These are phyloP conservation scores for Talaromyces rugulosus DNA, from an alignment of 2,329 filamentous ascomycete genomes.

Conservation along the genomic window DNA sequence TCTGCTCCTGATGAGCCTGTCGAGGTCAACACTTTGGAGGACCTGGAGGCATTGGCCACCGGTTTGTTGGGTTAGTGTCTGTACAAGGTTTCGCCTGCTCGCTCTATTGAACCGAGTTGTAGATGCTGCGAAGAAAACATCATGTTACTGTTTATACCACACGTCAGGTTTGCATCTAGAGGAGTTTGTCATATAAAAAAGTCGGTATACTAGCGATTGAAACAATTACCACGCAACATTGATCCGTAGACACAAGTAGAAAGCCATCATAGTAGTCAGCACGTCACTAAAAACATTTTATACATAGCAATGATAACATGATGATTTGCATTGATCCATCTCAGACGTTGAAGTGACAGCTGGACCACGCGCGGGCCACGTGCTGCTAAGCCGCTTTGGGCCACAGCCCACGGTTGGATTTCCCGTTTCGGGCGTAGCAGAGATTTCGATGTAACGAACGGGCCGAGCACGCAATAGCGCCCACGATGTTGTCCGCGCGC, in stretches of 20 bases:
- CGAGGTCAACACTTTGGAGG: slow-evolving; percentile 42
- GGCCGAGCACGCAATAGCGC: background rate
- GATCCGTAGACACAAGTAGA: too few relatives aligned
- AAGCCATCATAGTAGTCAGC: background rate
- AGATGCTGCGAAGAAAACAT: background rate
- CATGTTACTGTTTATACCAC: background rate
- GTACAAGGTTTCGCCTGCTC: slow-evolving; percentile 15
- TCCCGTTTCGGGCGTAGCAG: background rate
- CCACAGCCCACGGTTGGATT: background rate
- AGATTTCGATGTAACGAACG: background rate
- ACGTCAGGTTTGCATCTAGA: background rate
- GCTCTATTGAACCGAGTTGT: background rate
- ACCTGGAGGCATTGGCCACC: slow-evolving; percentile 44
- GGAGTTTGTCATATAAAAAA: background rate
- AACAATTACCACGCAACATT: background rate
- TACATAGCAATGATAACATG: background rate
- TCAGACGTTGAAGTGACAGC: background rate
- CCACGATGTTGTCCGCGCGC: background rate
- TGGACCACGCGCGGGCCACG: background rate
- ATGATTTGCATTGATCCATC: too few relatives aligned
- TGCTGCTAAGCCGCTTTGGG: background rate
- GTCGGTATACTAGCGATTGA: background rate
- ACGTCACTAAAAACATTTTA: background rate
- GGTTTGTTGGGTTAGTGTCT: slow-evolving; percentile 30
- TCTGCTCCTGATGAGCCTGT: slow-evolving; percentile 19